Evolutionary conservation across 2,329 filamentous ascomycete species (phyloP).

Genomic region (Fusarium acutatum): DNA sequence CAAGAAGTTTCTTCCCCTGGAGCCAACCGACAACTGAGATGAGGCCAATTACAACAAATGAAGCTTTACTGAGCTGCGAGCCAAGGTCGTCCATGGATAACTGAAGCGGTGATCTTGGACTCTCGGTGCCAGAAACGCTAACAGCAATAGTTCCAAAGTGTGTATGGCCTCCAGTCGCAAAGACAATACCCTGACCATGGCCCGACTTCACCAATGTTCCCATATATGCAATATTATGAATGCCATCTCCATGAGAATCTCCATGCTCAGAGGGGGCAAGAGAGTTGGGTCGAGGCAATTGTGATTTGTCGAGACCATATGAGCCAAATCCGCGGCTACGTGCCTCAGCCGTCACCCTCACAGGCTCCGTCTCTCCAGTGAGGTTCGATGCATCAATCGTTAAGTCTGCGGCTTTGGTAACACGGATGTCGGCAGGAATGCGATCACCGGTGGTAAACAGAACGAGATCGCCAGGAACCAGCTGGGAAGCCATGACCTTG

Average conservation of each 20-base stretch:
- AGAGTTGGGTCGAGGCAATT: conserved; percentile 53
- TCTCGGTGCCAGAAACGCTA: conserved; percentile 93
- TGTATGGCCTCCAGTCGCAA: conserved; percentile 90
- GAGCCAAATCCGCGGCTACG: conserved; percentile 44
- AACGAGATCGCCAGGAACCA: conserved; percentile 93
- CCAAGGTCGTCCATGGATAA: conserved; percentile 97
- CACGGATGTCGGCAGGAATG: conserved; percentile 94
- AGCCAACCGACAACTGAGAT: conserved; percentile 92
- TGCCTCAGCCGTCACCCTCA: conserved; percentile 77
- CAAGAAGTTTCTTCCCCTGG: conserved; percentile 87
- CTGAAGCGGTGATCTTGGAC: conserved; percentile 91
- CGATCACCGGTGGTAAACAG: conserved; percentile 95
- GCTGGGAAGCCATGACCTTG: conserved; percentile 84
- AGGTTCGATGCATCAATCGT: conserved; percentile 97
- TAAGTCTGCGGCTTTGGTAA: conserved; percentile 87
- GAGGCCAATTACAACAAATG: conserved; percentile 90
- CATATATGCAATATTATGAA: conserved; percentile 97
- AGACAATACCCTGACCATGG: conserved; percentile 95
- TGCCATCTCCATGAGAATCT: conserved; percentile 71
- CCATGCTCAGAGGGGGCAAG: conserved; percentile 60
- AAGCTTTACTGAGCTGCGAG: conserved; percentile 95
- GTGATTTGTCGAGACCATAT: conserved; percentile 42
- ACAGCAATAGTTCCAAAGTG: conserved; percentile 97
- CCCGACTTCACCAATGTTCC: conserved; percentile 95
- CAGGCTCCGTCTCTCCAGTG: conserved; percentile 95